phyloP scores from a whole-genome alignment of 345 rosid genomes.

The Noccaea caerulescens region DNA sequence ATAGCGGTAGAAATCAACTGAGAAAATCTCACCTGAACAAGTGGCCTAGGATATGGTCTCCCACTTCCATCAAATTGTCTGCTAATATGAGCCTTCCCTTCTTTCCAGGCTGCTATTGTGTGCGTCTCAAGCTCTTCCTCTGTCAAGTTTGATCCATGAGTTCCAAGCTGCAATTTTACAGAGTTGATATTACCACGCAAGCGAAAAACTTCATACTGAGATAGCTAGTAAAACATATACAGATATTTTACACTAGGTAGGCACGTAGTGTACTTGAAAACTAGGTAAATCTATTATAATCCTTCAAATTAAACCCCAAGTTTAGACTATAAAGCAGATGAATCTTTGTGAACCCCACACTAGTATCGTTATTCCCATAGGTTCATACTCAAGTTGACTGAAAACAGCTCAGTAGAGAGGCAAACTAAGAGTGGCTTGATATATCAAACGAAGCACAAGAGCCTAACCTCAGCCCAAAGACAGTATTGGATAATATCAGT shows the following conservation, averaged over 20 bases:
- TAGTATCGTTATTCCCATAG: neutral
- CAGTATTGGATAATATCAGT: too few relatives aligned
- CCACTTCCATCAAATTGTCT: slow-evolving; percentile 73
- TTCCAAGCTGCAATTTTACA: slow-evolving; percentile 68
- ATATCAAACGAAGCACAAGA: too few relatives aligned
- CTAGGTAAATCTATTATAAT: slow-evolving; percentile 4
- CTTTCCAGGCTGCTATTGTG: slow-evolving; percentile 99
- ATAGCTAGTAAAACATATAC: slow-evolving; percentile 24
- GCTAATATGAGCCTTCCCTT: slow-evolving; percentile 69
- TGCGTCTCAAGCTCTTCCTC: slow-evolving; percentile 90
- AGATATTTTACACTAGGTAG: slow-evolving; percentile 14
- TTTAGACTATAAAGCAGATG: slow-evolving; percentile 10
- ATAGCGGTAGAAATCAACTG: slow-evolving; percentile 17
- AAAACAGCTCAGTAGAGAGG: too few relatives aligned
- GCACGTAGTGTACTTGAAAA: slow-evolving; percentile 10
- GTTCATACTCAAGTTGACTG: too few relatives aligned
- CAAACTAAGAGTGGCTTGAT: too few relatives aligned
- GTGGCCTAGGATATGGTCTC: slow-evolving; percentile 53
- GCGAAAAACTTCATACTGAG: slow-evolving; percentile 19
- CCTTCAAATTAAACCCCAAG: neutral
- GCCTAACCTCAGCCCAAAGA: too few relatives aligned
- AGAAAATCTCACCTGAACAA: slow-evolving; percentile 59
- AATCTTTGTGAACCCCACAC: slow-evolving; percentile 8
- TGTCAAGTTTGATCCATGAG: slow-evolving; percentile 80
- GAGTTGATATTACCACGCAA: slow-evolving; percentile 30